Base-by-base conservation (phyloP, 371 early-diverging fungal species). In the Basidiobolus meristosporus region DNA sequence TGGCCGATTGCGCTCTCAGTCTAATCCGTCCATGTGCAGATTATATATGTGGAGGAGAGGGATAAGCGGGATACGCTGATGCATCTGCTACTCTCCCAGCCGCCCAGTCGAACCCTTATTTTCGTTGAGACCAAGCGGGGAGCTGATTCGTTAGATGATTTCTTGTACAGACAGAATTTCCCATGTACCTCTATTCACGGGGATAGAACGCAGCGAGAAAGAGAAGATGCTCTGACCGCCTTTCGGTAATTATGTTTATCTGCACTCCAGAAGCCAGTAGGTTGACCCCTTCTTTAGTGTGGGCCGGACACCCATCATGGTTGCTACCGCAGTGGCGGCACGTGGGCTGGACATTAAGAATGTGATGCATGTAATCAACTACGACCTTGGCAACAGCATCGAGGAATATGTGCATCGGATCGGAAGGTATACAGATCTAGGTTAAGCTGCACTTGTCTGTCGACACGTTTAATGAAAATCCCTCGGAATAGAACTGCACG, bases 341-440 rank as follows among this genome's bases (percentile, higher is more conserved):
- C 83, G 98, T 57, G 98, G 99, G 63, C 85, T 99, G 50, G 99
- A 99, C 63, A 73, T 98, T 43, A 87, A 88, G 58, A 82, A 98
- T 51, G 88, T 99, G 17, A 85, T 88, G 4, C 59, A 93, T 36
- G 99, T 99, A 3, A 57, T 99, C 50, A 99, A 98, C 54, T 98
- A 76, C 53, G 96, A 98, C 52, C 88, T 99, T 88, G 82, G 93
- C 38, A 93, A 95, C 54, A 81, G 67, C 36, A 91, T 97, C 53
- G 90, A 89, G 9, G 26, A 26, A 26, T 26, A 26, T 26, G 26
- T 26, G 9, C 26, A 38, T 30, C 21, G 15, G 3, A 19, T 19
- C 31, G 12, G 1, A 26, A 26, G 26, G 26, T 26, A 26, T 5
- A 9, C 26, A n/a, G 6, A 41, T 36, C 5, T 23, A n/a, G 15